Percentiles rank a stretch among this genome's conserved stretches.
Conservation (phyloP, 2,329 filamentous ascomycete species). For the Gaeumannomyces tritici region DNA sequence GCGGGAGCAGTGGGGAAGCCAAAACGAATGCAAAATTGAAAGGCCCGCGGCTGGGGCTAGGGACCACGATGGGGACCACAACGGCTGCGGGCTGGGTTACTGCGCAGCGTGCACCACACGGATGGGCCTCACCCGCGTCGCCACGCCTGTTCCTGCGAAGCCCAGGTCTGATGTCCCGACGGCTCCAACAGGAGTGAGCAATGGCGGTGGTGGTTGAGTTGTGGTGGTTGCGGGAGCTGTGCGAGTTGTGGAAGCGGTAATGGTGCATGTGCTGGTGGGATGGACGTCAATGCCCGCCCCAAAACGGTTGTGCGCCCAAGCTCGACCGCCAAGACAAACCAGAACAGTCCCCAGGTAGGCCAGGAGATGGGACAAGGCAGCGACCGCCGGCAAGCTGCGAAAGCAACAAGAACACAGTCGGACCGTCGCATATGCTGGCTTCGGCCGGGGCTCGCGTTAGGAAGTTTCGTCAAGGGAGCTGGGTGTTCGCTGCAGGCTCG, state of each 20-base stretch:
- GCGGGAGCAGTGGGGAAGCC: not conserved
- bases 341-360: not conserved
- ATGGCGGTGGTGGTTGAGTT: not conserved
- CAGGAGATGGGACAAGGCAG: not conserved
- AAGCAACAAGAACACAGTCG: not conserved
- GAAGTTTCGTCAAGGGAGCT: too few relatives aligned
- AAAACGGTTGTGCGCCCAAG: not conserved
- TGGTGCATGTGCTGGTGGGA: not conserved
- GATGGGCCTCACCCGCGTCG: not conserved
- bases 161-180: not conserved
- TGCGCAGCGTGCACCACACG: too few relatives aligned
- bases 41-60: not conserved
- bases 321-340: not conserved
- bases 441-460: too few relatives aligned
- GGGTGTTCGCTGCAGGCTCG: too few relatives aligned
- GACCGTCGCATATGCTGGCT: not conserved
- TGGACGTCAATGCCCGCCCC: not conserved
- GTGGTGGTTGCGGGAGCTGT: not conserved
- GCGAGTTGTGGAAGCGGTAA: too few relatives aligned
- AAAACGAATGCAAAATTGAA: not conserved
- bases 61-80: not conserved
- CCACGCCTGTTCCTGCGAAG: not conserved
- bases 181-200: not conserved
- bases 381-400: not conserved
- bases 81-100: not conserved